Conservation (phyloP, 2,329 filamentous ascomycete species). For the Colletotrichum liriopes region DNA sequence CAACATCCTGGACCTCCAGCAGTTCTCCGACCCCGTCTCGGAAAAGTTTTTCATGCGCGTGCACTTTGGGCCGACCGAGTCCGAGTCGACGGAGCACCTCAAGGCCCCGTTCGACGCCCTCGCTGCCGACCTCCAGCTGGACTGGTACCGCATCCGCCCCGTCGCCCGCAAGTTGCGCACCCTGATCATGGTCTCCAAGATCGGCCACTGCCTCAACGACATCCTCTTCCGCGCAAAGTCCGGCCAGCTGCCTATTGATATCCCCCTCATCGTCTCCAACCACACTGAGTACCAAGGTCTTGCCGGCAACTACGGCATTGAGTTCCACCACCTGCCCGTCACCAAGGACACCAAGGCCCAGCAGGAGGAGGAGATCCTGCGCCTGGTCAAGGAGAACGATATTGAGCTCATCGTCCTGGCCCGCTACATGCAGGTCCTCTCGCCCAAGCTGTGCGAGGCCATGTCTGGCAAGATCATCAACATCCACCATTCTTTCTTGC, state of each 20-base stretch:
- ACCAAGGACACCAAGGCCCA: constrained; percentile 82
- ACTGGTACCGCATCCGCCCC: constrained; percentile 77
- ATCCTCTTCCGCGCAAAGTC: constrained; percentile 84
- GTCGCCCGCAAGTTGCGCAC: constrained; percentile 80
- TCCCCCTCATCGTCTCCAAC: constrained; percentile 87
- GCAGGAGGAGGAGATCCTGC: constrained; percentile 81
- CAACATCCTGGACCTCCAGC: constrained; percentile 88
- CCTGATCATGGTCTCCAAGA: constrained; percentile 92
- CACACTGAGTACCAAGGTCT: constrained; percentile 81
- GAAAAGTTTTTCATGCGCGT: constrained; percentile 91
- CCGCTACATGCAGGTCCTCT: constrained; percentile 90
- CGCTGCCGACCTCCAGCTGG: constrained; percentile 76
- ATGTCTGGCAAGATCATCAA: constrained; percentile 94
- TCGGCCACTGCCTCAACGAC: constrained; percentile 89
- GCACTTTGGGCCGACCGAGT: constrained; percentile 78
- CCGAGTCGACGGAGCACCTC: constrained; percentile 67
- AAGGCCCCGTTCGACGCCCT: constrained; percentile 71
- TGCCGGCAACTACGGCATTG: constrained; percentile 81
- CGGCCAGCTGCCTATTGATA: constrained; percentile 81
- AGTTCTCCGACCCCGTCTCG: constrained; percentile 83
- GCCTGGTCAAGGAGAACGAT: constrained; percentile 77
- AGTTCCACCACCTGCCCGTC: constrained; percentile 86
- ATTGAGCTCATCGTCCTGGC: constrained; percentile 87
- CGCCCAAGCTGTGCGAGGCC: constrained; percentile 79
- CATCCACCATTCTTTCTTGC: constrained; percentile 91